Base-by-base conservation (phyloP, 257 asterid species). In the Avicennia marina region DNA sequence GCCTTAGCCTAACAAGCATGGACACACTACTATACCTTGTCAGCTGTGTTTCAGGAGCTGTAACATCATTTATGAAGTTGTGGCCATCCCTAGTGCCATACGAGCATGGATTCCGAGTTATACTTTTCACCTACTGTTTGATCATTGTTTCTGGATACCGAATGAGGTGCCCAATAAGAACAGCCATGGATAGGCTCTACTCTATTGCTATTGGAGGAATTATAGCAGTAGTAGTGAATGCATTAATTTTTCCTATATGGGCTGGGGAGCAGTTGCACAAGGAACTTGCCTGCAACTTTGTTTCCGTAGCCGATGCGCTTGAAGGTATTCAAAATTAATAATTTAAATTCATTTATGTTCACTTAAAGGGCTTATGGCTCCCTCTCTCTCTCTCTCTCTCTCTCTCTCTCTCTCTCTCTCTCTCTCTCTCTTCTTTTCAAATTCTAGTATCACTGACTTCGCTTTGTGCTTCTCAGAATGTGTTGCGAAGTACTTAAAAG, bases 211-310 rank as follows among this genome's bases (percentile, higher is more conserved):
- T 85, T 10, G 95, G 95, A 67, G 90, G 72, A 22, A 67, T 82
- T 9, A 76, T 85, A 25, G 84, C 90, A 11, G 90, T 82, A 1
- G 54, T 63, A 26, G 88, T 82, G 40, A 85, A 85, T 64, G 72
- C 73, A 4, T 59, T 85, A 1, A 36, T 85, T 36, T 79, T 64
- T 65, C 95, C 95, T 3, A 70, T 85, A 44, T 82, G 95, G 95
- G 90, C 95, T 52, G 90, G 95, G 13, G 95, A 85, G 42, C 84
- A 73, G 65, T 40, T 85, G 34, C 95, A 85, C 62, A 73, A 69
- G 58, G 95, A 82, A 46, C 86, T 85, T 41, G 88, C 69, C 17
- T 56, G 46, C 56, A 76, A 64, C 82, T 85, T 85, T 66, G 33
- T 63, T 45, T 66, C 73, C 6, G 75, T 85, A 16, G 95, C 95